A percentile compares a stretch with the other conserved stretches of the same genome.
Conservation (phyloP, 345 rosid genomes). For the Acer campestre region DNA sequence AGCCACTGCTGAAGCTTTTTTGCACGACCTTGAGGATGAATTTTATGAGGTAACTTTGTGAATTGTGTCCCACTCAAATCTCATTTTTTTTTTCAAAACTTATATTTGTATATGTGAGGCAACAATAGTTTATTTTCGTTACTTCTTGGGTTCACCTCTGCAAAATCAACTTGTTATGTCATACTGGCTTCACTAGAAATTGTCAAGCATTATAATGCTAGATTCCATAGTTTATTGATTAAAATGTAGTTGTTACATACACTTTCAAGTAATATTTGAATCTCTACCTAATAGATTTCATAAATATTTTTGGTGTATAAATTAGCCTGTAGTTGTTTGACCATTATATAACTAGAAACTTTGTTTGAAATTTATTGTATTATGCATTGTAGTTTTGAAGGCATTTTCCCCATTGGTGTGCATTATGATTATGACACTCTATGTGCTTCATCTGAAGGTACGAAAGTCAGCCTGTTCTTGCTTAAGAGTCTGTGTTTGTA, state of each 20-base stretch:
- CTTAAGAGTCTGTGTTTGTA: too few species aligned
- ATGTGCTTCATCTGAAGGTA: constrained; percentile 63
- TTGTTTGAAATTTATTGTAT: neutral
- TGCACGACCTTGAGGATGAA: constrained; percentile 97
- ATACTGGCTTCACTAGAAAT: neutral
- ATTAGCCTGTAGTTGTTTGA: neutral
- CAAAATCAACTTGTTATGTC: neutral
- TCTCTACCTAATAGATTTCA: neutral
- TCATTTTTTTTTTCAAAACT: neutral
- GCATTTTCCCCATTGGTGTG: constrained; percentile 12
- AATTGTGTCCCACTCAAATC: constrained; percentile 2
- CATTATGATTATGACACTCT: constrained; percentile 21
- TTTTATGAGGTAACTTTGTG: constrained; percentile 59
- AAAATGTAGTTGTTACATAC: neutral
- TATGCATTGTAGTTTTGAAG: constrained; percentile 20
- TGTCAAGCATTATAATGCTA: neutral
- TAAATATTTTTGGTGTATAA: neutral
- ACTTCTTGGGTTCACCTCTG: neutral
- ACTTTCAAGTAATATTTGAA: neutral
- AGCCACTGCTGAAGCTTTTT: constrained; percentile 73
- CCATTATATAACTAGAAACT: neutral
- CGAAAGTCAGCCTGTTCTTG: constrained; percentile 67
- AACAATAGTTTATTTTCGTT: neutral
- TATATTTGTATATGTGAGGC: constrained; percentile 3
- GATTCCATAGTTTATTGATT: neutral